Conservation (phyloP, 2,329 filamentous ascomycete species). For the Fusarium continuum region DNA sequence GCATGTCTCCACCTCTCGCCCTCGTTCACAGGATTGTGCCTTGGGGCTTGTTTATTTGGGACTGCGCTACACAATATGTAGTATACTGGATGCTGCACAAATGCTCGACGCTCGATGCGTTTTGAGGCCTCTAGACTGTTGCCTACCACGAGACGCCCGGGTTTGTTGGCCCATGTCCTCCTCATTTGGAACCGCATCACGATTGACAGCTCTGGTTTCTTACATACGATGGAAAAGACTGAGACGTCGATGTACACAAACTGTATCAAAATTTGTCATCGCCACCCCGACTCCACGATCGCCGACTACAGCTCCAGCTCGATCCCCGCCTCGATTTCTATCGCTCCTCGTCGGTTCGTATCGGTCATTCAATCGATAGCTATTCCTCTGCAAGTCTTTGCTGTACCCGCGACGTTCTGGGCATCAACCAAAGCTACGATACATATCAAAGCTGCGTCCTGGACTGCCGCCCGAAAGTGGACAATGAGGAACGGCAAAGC, state of each 20-base stretch:
- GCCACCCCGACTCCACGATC: slow-evolving; percentile 26
- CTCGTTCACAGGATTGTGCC: slow-evolving; percentile 9
- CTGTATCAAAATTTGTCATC: slow-evolving; percentile 7
- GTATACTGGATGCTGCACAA: slow-evolving; percentile 15
- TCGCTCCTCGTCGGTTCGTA: neutral
- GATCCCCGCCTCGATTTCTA: slow-evolving; percentile 18
- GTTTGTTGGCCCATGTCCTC: neutral
- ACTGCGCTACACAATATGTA: slow-evolving; percentile 2
- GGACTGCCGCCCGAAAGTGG: neutral
- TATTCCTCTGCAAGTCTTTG: neutral
- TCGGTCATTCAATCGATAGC: neutral
- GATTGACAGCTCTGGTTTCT: slow-evolving; percentile 7
- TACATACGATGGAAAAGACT: neutral
- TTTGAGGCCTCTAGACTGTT: slow-evolving; percentile 2
- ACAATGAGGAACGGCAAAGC: neutral
- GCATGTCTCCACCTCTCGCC: slow-evolving; percentile 26
- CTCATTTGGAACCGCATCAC: neutral
- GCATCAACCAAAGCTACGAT: neutral
- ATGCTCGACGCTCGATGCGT: neutral
- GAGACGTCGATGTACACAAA: neutral
- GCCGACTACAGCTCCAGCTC: slow-evolving; percentile 13
- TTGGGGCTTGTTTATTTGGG: slow-evolving; percentile 2
- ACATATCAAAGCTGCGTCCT: neutral
- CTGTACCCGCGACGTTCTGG: neutral
- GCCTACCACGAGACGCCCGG: neutral